phyloP scores from a whole-genome alignment of 371 early-diverging fungal genomes.

The Mortierella sp. region DNA sequence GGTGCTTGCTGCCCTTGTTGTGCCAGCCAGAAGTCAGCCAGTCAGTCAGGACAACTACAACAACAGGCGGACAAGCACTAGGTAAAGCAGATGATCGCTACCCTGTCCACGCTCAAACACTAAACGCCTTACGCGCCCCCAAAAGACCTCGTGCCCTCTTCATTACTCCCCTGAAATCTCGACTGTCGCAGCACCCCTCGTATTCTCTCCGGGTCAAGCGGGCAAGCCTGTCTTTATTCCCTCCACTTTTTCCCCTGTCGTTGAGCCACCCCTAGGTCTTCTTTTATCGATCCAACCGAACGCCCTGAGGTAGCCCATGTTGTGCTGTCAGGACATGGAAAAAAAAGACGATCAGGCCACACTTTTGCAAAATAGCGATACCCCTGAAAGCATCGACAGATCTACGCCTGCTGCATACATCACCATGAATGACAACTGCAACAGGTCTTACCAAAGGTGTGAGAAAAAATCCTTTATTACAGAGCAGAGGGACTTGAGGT shows the following conservation, averaged over 20 bases:
- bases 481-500: neutral
- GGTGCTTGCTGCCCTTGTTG: too few relatives aligned
- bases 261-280: neutral
- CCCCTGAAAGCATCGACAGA: neutral
- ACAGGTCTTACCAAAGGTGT: neutral
- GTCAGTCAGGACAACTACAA: neutral
- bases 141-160: neutral
- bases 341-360: conserved; percentile 13
- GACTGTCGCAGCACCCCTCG: neutral
- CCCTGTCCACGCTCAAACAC: neutral
- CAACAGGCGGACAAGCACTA: neutral
- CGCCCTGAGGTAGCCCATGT: neutral
- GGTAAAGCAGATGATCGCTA: neutral
- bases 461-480: neutral
- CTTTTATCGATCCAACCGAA: neutral
- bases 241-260: neutral
- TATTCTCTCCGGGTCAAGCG: neutral
- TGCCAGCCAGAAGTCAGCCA: neutral
- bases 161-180: conserved; percentile 4
- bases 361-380: neutral
- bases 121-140: neutral
- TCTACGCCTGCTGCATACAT: neutral
- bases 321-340: neutral
- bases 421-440: neutral
- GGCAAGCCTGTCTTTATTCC: neutral